These are phyloP conservation scores for Podospora comata DNA, from an alignment of 495 filamentous ascomycete species.

Conservation along the genomic window DNA sequence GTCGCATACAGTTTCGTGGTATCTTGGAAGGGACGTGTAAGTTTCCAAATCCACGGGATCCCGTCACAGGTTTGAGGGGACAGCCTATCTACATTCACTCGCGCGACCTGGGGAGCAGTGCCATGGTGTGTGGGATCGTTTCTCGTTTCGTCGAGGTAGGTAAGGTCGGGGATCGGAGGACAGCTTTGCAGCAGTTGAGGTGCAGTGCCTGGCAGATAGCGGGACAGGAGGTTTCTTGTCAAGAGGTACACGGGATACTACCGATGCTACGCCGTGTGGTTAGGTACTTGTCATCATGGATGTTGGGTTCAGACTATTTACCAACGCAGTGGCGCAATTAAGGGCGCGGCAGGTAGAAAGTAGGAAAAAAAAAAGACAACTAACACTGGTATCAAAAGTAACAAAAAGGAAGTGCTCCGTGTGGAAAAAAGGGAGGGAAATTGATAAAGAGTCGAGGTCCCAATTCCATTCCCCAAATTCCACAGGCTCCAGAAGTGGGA, in stretches of 20 bases:
- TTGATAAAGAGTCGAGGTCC: conserved; percentile 5
- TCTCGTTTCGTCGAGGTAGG: neutral
- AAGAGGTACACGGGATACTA: neutral
- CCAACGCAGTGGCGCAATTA: conserved; percentile 8
- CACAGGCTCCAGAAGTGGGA: conserved; percentile 6
- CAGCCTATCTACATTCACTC: conserved; percentile 16
- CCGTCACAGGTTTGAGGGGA: neutral
- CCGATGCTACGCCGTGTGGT: conserved; percentile 1
- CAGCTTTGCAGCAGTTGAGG: neutral
- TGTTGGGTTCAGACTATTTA: neutral
- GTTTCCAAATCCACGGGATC: neutral
- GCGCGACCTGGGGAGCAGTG: conserved; percentile 22
- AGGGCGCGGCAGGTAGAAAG: neutral
- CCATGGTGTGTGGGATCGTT: conserved; percentile 20
- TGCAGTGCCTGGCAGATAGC: too few relatives aligned
- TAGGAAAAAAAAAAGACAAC: neutral
- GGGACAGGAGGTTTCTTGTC: neutral
- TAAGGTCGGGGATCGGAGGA: neutral
- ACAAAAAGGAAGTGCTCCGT: neutral
- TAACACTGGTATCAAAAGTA: neutral
- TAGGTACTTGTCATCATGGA: neutral
- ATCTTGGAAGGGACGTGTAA: neutral
- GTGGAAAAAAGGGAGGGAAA: neutral
- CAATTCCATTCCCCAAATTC: conserved; percentile 5
- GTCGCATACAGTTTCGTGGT: conserved; percentile 18